Evolutionary conservation across 345 rosid species (phyloP).

Genomic region (Microcos paniculata): DNA sequence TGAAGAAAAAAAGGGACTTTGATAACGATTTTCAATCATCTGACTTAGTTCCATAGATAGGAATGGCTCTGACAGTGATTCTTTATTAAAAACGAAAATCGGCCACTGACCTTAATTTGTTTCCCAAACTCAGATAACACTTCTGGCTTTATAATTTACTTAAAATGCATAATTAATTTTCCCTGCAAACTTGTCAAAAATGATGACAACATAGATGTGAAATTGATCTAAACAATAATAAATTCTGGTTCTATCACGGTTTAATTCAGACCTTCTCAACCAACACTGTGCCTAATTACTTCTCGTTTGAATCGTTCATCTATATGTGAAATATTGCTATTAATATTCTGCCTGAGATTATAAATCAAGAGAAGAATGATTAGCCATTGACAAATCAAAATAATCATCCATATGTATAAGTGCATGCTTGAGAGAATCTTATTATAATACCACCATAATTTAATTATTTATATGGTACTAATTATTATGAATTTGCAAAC

Average conservation of each 20-base stretch:
- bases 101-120: neutral
- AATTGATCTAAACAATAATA: neutral
- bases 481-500: neutral
- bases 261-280: no score
- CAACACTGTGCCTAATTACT: no score
- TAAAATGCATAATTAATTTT: neutral
- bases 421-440: no score
- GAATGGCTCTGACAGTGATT: neutral
- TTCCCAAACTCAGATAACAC: neutral
- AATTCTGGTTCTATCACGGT: no score
- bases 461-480: no score
- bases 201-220: neutral
- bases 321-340: neutral
- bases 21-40: neutral
- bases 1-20: neutral
- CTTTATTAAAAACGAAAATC: neutral
- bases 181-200: constrained; percentile 3
- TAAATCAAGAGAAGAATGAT: no score
- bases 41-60: neutral
- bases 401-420: neutral
- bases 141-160: neutral
- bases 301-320: no score
- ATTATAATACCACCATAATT: no score
- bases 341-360: no score
- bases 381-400: neutral